phyloP scores from a whole-genome alignment of 164 flowering plant species.

The Tetrastigma voinierianum region DNA sequence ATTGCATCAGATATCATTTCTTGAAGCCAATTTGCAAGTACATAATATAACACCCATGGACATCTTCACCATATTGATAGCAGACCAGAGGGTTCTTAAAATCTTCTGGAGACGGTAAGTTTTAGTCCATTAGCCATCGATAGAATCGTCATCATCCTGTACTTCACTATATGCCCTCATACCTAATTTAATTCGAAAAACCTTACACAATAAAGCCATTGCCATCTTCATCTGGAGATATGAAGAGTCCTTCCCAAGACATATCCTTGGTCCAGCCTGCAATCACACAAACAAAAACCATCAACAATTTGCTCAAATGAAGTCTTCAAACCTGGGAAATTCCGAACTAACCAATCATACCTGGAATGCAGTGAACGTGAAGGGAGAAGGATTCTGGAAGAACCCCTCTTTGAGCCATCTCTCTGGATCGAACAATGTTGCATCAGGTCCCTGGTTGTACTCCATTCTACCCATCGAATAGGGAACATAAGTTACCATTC shows the following conservation, averaged over 20 bases:
- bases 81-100: slow-evolving; percentile 11
- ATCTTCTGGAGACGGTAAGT: slow-evolving; percentile 43
- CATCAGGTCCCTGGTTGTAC: slow-evolving; percentile 91
- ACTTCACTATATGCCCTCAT: slow-evolving; percentile 61
- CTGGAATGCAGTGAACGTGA: slow-evolving; percentile 96
- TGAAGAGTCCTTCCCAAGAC: slow-evolving; percentile 95
- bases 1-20: too few species aligned
- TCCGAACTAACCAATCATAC: slow-evolving; percentile 18
- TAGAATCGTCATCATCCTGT: slow-evolving; percentile 88
- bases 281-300: slow-evolving; percentile 8
- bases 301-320: neutral
- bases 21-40: too few species aligned
- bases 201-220: slow-evolving; percentile 75
- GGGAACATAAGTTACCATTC: slow-evolving; percentile 94
- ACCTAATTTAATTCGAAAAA: slow-evolving; percentile 64
- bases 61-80: too few species aligned
- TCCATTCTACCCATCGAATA: slow-evolving; percentile 97
- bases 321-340: neutral
- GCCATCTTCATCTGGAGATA: slow-evolving; percentile 98
- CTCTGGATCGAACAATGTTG: slow-evolving; percentile 72
- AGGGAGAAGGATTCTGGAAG: slow-evolving; percentile 77
- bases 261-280: slow-evolving; percentile 96
- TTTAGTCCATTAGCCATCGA: slow-evolving; percentile 85
- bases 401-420: slow-evolving; percentile 87
- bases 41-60: too few species aligned